phyloP scores from a whole-genome alignment of 306 rosid species.

The Casuarina cunninghamiana region DNA sequence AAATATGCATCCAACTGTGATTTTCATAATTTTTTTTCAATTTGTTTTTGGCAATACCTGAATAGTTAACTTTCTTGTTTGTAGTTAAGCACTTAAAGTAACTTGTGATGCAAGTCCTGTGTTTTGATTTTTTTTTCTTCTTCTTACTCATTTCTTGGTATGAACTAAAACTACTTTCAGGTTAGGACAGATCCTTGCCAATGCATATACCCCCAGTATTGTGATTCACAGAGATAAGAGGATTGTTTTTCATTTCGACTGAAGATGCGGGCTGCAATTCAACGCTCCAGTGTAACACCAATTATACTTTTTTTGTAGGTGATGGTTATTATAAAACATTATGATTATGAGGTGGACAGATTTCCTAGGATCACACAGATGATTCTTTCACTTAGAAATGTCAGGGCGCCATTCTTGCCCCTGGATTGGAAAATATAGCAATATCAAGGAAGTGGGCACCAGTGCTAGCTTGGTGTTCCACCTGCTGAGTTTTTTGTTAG shows the following conservation, averaged over 20 bases:
- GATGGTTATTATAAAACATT: neutral
- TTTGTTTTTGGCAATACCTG: neutral
- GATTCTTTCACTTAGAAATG: neutral
- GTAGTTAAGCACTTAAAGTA: neutral
- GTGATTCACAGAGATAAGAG: conserved; percentile 57
- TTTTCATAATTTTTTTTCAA: neutral
- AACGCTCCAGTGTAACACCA: neutral
- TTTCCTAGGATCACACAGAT: neutral
- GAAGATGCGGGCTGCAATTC: neutral
- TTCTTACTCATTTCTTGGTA: neutral
- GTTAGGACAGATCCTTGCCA: conserved; percentile 64
- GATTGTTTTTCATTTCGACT: neutral
- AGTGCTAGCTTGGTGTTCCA: neutral
- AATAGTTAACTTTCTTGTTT: neutral
- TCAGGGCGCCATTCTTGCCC: neutral
- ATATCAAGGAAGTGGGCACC: neutral
- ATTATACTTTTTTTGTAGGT: neutral
- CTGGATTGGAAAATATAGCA: neutral
- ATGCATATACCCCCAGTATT: conserved; percentile 63
- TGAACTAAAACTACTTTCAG: conserved; percentile 39
- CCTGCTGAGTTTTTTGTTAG: neutral
- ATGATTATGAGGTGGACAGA: neutral
- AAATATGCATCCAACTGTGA: too few relatives aligned
- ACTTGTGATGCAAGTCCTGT: neutral
- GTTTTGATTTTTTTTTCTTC: neutral